These are phyloP conservation scores for Collybia sordida DNA, from an alignment of 768 basidiomycete species.

Conservation along the genomic window DNA sequence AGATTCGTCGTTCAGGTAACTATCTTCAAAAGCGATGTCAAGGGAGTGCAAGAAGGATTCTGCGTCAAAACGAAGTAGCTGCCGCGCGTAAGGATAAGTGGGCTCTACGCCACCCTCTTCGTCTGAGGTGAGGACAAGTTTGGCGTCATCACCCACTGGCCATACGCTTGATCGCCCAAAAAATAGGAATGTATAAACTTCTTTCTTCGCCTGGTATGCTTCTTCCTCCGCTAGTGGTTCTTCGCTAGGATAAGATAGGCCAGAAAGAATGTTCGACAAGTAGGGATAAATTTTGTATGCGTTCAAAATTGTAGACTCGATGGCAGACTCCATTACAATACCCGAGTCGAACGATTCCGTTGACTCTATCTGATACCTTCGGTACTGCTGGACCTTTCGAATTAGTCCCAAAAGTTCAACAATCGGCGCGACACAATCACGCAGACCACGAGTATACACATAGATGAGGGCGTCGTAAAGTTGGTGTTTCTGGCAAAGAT, in stretches of 20 bases:
- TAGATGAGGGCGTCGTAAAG: slow-evolving; percentile 95
- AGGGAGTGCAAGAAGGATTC: slow-evolving; percentile 93
- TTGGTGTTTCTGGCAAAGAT: slow-evolving; percentile 75
- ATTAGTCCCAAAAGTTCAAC: slow-evolving; percentile 83
- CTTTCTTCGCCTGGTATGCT: slow-evolving; percentile 65
- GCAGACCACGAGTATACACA: slow-evolving; percentile 85
- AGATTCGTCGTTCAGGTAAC: slow-evolving; percentile 80
- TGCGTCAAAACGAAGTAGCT: slow-evolving; percentile 84
- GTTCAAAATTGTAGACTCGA: slow-evolving; percentile 63
- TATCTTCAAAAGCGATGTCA: slow-evolving; percentile 93
- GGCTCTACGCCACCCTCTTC: slow-evolving; percentile 76
- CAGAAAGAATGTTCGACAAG: slow-evolving; percentile 76
- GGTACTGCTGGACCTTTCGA: slow-evolving; percentile 59
- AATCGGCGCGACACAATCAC: slow-evolving; percentile 87
- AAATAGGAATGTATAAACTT: slow-evolving; percentile 83
- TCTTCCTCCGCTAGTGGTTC: slow-evolving; percentile 66
- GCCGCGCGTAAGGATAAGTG: slow-evolving; percentile 86
- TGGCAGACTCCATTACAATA: slow-evolving; percentile 27
- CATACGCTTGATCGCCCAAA: slow-evolving; percentile 76
- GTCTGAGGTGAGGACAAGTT: slow-evolving; percentile 71
- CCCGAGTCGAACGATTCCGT: slow-evolving; percentile 25
- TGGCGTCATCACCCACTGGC: slow-evolving; percentile 72
- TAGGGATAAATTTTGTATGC: slow-evolving; percentile 94
- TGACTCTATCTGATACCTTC: slow-evolving; percentile 36
- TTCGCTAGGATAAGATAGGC: slow-evolving; percentile 85